phyloP scores from a whole-genome alignment of 192 early-diverging fungal genomes.

The Chytriomyces sp. region DNA sequence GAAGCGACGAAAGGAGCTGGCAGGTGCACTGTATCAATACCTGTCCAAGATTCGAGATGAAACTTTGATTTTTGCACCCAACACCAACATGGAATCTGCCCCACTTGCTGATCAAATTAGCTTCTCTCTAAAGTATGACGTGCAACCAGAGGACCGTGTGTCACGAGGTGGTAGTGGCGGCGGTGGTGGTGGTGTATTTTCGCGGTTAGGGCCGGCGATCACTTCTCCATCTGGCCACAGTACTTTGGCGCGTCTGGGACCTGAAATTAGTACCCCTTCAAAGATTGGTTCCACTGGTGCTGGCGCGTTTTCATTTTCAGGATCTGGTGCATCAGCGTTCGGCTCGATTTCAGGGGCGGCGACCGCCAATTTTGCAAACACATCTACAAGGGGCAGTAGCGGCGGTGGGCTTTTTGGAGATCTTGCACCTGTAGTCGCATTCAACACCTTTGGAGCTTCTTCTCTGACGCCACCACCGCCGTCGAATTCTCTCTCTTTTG shows the following conservation, averaged over 20 bases:
- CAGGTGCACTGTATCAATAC: background rate
- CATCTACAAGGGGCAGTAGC: too few relatives aligned
- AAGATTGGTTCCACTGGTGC: too few relatives aligned
- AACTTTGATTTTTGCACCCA: constrained; percentile 1
- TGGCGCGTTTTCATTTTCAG: too few relatives aligned
- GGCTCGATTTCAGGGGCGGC: too few relatives aligned
- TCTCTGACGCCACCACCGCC: too few relatives aligned
- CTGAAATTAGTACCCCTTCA: too few relatives aligned
- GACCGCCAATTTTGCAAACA: too few relatives aligned
- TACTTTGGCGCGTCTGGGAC: background rate
- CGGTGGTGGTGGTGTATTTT: background rate
- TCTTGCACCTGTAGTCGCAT: too few relatives aligned
- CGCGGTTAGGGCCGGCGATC: background rate
- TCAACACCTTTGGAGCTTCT: too few relatives aligned
- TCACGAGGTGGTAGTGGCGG: background rate
- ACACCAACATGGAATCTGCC: background rate
- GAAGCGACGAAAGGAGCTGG: background rate
- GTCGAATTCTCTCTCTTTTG: too few relatives aligned
- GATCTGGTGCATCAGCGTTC: too few relatives aligned
- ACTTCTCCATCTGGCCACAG: background rate
- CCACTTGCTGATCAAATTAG: background rate
- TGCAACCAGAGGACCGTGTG: background rate
- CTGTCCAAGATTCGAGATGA: background rate
- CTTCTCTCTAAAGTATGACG: background rate
- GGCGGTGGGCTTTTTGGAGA: too few relatives aligned